Base-by-base conservation (phyloP, 306 rosid genomes). In the Chamaecrista fasciculata region DNA sequence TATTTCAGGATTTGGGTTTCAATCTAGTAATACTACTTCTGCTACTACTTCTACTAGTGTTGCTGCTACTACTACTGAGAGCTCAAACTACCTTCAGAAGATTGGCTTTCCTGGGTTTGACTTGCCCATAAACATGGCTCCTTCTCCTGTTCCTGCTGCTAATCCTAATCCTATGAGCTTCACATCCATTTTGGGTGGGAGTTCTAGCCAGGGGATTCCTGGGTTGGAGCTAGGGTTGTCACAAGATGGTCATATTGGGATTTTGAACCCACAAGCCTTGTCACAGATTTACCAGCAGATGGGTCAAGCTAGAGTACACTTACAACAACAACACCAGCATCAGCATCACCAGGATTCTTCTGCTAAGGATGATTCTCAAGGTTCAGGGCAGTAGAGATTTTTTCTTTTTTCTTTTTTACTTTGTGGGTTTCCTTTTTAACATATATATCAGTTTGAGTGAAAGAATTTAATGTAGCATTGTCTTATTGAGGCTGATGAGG, bases 251-350 rank as follows among this genome's bases (percentile, higher is more conserved):
- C 94, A 86, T 80, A 85, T 94, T 40, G 99, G 99, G 75, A 96
- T 89, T 20, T 71, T 94, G 76, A 94, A 82, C 76, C 84, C 92
- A 20, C 98, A 92, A 36, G 83, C 96, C 18, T 77, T 92, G 82
- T 87, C 10, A 65, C 99, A 91, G 87, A 85, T 94, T 89, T 94
- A 94, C 76, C 99, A 91, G 62, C 99, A 94, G 86, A 88, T 94
- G 91, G 95, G 92, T 19, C 96, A 89, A 37, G 81, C 84, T 71
- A 86, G 93, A 79, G 84, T 83, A 12, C 92, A 79, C 23, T 86
- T 81, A 16, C 87, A 87, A 1, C 88, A 79, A 7, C 87, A 69
- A 0, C 83, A 79, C 0, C 83, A 80, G 1, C 82, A 76, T 0
- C 89, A 82, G 16, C 78, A 73, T 0, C 85, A 80, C 2, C 86